Base-by-base conservation (phyloP, 2,329 filamentous ascomycete genomes). In the Fusarium anthophilum region DNA sequence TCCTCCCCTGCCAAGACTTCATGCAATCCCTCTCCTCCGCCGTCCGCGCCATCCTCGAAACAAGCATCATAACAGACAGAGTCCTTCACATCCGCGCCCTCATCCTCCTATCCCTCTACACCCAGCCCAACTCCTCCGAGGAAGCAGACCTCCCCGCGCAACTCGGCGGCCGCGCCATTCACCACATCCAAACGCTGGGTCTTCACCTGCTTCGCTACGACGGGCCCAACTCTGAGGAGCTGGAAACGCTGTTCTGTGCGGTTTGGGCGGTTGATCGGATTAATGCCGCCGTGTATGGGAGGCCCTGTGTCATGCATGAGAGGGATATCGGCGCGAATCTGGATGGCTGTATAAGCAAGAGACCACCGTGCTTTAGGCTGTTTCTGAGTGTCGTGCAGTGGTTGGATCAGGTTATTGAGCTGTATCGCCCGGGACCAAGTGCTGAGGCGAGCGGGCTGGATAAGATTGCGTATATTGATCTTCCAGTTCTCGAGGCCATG, bases 261-360 rank as follows among this genome's bases (percentile, higher is more conserved):
- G 82, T 90, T 1, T 91, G 89, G 89, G 89, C 89, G 0, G 78
- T 92, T 4, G 90, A 92, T 75, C 84, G 88, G 20, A 84, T 92
- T 48, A 89, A 89, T 54, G 86, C 88, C 2, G 87, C 89, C 0
- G 85, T 90, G n/a, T 88, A 91, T 65, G 90, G 89, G 11, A 84
- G 90, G 2, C 88, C 90, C 0, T 86, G 88, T 51, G 78, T 91
- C 30, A 87, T 92, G 64, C 89, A 92, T 70, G 89, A 91, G 72
- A 82, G 88, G 55, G 90, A 92, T 71, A 84, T 90, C 35, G 87
- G 88, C 12, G 86, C 86, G 59, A 84, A 88, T 65, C 70, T 90
- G 1, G 85, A 88, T 0, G 82, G 84, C 2, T 87, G 86, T 59
- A 86, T 90, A 54, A 81, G 82, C 28, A 83, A 83, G 51, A 87